Evolutionary conservation across 2,329 filamentous ascomycete species (phyloP).

Genomic region (Trichoderma sp.): DNA sequence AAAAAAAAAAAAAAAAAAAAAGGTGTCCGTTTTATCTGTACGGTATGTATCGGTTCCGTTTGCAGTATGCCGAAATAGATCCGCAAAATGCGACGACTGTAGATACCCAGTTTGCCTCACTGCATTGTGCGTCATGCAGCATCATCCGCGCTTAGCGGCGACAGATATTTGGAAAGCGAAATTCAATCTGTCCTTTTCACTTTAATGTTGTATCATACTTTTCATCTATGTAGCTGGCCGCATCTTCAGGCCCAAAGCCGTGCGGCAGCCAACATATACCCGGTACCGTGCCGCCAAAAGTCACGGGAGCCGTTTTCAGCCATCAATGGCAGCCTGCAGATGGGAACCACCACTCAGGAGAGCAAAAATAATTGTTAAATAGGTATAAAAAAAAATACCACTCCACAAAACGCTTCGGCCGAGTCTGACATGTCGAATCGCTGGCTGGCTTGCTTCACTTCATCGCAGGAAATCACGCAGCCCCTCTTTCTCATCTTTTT

Average conservation of each 20-base stretch:
- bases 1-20: no score
- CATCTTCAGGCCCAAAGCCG: background rate
- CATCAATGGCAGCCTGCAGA: constrained; percentile 2
- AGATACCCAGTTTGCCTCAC: background rate
- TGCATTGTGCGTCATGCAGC: background rate
- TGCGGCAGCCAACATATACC: background rate
- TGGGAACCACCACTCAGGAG: background rate
- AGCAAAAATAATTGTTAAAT: background rate
- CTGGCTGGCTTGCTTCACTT: background rate
- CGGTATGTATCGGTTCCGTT: background rate
- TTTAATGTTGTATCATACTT: background rate
- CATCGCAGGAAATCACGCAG: constrained; percentile 21
- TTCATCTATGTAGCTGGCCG: background rate
- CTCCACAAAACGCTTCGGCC: constrained; percentile 5
- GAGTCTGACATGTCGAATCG: background rate
- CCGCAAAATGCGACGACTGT: background rate
- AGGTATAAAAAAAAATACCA: background rate
- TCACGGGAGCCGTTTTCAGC: background rate
- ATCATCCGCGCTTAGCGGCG: constrained; percentile 11
- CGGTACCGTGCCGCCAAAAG: background rate
- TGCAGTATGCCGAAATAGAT: background rate
- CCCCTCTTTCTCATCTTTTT: background rate
- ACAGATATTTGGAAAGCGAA: background rate
- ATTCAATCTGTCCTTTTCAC: background rate
- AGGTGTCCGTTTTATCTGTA: background rate